These are phyloP conservation scores for Wickerhamomyces kurtzmanii DNA, from an alignment of 805 yeast species.

Conservation along the genomic window DNA sequence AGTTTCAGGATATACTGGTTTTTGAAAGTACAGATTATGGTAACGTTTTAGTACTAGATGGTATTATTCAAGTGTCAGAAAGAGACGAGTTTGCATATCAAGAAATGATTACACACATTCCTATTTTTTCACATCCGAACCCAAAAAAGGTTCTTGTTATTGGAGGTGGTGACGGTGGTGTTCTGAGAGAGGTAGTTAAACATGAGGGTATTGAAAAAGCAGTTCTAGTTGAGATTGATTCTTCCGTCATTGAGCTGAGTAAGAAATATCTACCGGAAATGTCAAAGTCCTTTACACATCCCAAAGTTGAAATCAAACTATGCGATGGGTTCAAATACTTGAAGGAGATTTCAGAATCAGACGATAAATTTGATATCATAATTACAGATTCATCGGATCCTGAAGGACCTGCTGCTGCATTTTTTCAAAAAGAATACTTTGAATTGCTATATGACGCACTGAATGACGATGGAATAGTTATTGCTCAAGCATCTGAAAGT, in stretches of 20 bases:
- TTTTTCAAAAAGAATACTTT: conserved; percentile 74
- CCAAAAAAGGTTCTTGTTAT: conserved; percentile 77
- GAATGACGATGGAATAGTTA: conserved; percentile 54
- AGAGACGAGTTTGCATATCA: conserved; percentile 91
- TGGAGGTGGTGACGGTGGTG: conserved; percentile 98
- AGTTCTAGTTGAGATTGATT: conserved; percentile 84
- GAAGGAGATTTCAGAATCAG: conserved; percentile 25
- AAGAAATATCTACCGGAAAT: conserved; percentile 67
- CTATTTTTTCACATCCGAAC: conserved; percentile 63
- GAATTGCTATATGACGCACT: conserved; percentile 55
- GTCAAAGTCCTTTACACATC: conserved; percentile 57
- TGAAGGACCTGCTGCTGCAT: conserved; percentile 90
- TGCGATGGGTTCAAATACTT: conserved; percentile 81
- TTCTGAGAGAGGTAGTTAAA: conserved; percentile 77
- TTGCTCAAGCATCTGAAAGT: conserved; percentile 72
- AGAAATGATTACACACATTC: conserved; percentile 82
- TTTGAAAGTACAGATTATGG: conserved; percentile 73
- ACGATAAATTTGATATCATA: conserved; percentile 63
- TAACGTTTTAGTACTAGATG: conserved; percentile 82
- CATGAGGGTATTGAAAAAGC: conserved; percentile 55
- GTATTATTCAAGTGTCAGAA: conserved; percentile 86
- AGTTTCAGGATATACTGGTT: conserved; percentile 74
- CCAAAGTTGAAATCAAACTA: conserved; percentile 55
- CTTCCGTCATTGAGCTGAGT: conserved; percentile 64
- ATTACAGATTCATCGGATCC: conserved; percentile 93